Conservation (phyloP, 176 grass and related monocot species). For the Chrysopogon serrulatus region DNA sequence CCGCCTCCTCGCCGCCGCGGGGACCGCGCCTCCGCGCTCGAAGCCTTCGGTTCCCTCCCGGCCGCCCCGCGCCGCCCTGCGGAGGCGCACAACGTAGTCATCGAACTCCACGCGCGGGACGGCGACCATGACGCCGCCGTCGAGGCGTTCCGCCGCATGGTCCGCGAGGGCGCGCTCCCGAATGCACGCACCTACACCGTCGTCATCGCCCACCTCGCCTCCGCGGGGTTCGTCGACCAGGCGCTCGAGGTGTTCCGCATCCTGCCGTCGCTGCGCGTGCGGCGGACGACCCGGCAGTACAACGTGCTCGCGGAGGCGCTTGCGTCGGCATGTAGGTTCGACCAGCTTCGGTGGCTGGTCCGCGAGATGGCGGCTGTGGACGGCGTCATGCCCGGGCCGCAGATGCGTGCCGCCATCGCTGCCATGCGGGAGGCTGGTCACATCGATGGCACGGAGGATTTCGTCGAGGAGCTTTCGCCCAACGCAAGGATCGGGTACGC, state of each 20-base stretch:
- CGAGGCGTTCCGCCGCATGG: slow-evolving; percentile 57
- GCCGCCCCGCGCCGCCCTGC: slow-evolving; percentile 15
- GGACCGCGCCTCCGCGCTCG: slow-evolving; percentile 32
- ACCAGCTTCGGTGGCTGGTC: slow-evolving; percentile 51
- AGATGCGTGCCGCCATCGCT: slow-evolving; percentile 44
- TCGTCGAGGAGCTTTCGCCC: slow-evolving; percentile 49
- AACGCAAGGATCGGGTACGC: slow-evolving; percentile 51
- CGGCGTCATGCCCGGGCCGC: slow-evolving; percentile 62
- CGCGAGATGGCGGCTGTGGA: slow-evolving; percentile 61
- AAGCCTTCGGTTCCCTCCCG: slow-evolving; percentile 43
- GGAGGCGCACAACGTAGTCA: slow-evolving; percentile 61
- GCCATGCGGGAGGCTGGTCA: slow-evolving; percentile 57
- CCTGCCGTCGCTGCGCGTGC: slow-evolving; percentile 60
- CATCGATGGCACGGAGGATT: slow-evolving; percentile 60
- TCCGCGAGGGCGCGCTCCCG: slow-evolving; percentile 60
- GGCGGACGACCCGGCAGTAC: slow-evolving; percentile 63
- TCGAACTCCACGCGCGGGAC: slow-evolving; percentile 35
- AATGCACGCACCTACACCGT: slow-evolving; percentile 71
- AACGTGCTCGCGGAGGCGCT: slow-evolving; percentile 65
- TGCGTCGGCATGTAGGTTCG: slow-evolving; percentile 32
- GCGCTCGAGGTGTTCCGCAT: slow-evolving; percentile 63
- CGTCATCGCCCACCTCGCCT: slow-evolving; percentile 55
- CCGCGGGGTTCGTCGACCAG: slow-evolving; percentile 43
- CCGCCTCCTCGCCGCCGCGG: slow-evolving; percentile 45
- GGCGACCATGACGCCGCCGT: slow-evolving; percentile 42